These are phyloP conservation scores for Globisporangium acanthophoron DNA, from an alignment of 352 stramenopile genomes.

Conservation along the genomic window DNA sequence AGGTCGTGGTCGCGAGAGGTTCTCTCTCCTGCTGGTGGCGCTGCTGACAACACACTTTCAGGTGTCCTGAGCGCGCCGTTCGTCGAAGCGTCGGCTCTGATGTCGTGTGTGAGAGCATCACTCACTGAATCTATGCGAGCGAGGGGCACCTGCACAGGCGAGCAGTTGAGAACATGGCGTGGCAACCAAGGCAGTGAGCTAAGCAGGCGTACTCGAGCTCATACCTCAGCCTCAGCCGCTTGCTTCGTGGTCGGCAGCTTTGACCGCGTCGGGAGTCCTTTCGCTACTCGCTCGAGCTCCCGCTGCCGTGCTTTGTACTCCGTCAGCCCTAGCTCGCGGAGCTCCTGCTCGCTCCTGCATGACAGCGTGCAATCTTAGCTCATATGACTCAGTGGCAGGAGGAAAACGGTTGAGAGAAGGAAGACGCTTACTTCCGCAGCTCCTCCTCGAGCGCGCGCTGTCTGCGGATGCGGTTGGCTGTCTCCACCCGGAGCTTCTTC, in stretches of 20 bases:
- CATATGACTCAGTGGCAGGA: too few species aligned
- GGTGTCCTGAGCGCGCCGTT: too few species aligned
- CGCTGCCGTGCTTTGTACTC: slow-evolving; percentile 52
- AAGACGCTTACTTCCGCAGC: slow-evolving; percentile 29
- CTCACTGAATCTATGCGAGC: too few species aligned
- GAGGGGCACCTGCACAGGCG: too few species aligned
- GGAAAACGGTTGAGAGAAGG: too few species aligned
- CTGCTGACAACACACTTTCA: too few species aligned
- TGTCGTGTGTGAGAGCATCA: too few species aligned
- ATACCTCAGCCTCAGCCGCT: neutral
- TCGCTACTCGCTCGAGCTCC: slow-evolving; percentile 55
- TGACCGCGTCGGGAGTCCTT: slow-evolving; percentile 22
- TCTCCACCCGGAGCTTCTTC: slow-evolving; percentile 47
- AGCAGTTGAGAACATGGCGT: too few species aligned
- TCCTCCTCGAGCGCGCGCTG: slow-evolving; percentile 35
- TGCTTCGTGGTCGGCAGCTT: neutral
- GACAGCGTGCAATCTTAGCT: neutral
- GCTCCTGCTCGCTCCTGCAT: slow-evolving; percentile 41
- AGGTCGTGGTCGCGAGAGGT: too few species aligned
- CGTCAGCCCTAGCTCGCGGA: slow-evolving; percentile 42
- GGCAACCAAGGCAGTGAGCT: neutral
- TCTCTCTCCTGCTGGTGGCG: neutral
- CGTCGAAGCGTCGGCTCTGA: too few species aligned
- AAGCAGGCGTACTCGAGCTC: too few species aligned
- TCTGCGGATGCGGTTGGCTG: slow-evolving; percentile 32